Percentiles rank a stretch among this genome's conserved stretches.
phyloP scores from a whole-genome alignment of 805 yeast genomes.

The Ogataea wickerhamii region DNA sequence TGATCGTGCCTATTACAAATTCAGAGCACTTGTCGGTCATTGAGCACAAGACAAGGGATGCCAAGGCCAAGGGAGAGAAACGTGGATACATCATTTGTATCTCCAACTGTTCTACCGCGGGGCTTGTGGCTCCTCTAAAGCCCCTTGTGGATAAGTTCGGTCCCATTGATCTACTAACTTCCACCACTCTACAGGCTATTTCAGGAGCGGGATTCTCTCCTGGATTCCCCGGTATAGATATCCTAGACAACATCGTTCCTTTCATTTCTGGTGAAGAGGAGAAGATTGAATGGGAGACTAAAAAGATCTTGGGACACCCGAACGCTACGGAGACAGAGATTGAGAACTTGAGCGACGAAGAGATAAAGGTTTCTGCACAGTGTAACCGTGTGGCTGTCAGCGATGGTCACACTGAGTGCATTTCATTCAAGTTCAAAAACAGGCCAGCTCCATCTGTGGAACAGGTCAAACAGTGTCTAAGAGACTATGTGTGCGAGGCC shows the following conservation, averaged over 20 bases:
- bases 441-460: constrained; percentile 84
- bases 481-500: constrained; percentile 82
- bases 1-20: constrained; percentile 93
- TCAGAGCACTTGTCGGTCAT: constrained; percentile 82
- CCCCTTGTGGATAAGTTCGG: constrained; percentile 91
- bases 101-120: constrained; percentile 98
- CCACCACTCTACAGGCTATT: constrained; percentile 94
- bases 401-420: constrained; percentile 97
- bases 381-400: constrained; percentile 96
- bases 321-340: constrained; percentile 52
- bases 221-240: constrained; percentile 93
- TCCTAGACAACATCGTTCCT: constrained; percentile 91
- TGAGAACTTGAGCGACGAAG: constrained; percentile 57
- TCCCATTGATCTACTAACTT: constrained; percentile 79
- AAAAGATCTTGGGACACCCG: constrained; percentile 79
- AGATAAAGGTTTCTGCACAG: constrained; percentile 87
- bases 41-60: constrained; percentile 51
- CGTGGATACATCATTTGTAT: constrained; percentile 90
- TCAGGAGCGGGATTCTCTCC: constrained; percentile 99
- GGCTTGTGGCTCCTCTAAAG: constrained; percentile 91
- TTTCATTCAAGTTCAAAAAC: constrained; percentile 76
- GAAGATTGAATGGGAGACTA: constrained; percentile 97
- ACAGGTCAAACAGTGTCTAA: constrained; percentile 64
- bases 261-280: constrained; percentile 97
- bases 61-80: constrained; percentile 51